These are phyloP conservation scores for Plantago elongata DNA, from an alignment of 257 asterid genomes.

Conservation along the genomic window DNA sequence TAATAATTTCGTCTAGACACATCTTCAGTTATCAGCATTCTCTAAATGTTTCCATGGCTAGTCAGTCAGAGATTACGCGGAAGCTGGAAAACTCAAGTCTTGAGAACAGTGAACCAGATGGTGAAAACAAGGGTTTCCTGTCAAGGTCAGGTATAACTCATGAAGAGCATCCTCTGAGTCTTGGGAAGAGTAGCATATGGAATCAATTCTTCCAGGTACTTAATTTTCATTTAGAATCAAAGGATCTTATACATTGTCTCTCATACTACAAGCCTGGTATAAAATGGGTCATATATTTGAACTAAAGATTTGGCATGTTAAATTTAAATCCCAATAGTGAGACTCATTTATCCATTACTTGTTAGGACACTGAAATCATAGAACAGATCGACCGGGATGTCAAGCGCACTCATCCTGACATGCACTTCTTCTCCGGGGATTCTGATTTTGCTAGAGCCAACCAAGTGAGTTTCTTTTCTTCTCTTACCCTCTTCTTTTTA, in stretches of 20 bases:
- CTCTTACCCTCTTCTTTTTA: slow-evolving; percentile 13
- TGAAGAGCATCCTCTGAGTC: slow-evolving; percentile 92
- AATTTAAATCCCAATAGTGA: slow-evolving; percentile 17
- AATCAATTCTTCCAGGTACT: slow-evolving; percentile 89
- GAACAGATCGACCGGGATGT: slow-evolving; percentile 98
- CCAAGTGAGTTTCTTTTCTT: slow-evolving; percentile 45
- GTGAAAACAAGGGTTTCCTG: slow-evolving; percentile 59
- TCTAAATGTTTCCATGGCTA: slow-evolving; percentile 82
- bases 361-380: slow-evolving; percentile 76
- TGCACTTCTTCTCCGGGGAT: slow-evolving; percentile 93
- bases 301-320: neutral
- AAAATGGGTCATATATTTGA: no score
- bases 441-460: slow-evolving; percentile 67
- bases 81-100: slow-evolving; percentile 71
- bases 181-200: slow-evolving; percentile 90
- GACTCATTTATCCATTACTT: slow-evolving; percentile 18
- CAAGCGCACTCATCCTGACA: slow-evolving; percentile 95
- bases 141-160: slow-evolving; percentile 83
- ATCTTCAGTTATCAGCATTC: slow-evolving; percentile 36
- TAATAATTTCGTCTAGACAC: slow-evolving; percentile 18
- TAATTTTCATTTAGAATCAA: neutral
- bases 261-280: neutral
- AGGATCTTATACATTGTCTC: neutral
- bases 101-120: slow-evolving; percentile 46
- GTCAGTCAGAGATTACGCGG: slow-evolving; percentile 93